Conservation (phyloP, 2,329 filamentous ascomycete genomes). For the Penicillium sp. region DNA sequence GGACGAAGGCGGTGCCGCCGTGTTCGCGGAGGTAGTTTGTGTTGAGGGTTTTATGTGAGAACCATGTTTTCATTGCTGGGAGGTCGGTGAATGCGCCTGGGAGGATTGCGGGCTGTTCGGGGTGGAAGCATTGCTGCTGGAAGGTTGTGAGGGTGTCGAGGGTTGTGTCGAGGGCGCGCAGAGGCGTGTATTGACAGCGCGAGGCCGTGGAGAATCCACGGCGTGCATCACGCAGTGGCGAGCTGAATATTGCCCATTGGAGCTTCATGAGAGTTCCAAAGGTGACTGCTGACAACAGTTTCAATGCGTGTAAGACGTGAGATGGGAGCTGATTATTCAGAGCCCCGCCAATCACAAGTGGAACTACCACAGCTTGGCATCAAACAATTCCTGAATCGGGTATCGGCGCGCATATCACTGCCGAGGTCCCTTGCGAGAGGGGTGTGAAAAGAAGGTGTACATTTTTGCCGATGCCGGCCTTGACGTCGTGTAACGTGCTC, state of each 20-base stretch:
- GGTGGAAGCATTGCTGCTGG: conserved; percentile 54
- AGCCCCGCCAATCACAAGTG: too few species aligned
- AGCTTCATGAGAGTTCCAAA: conserved; percentile 25
- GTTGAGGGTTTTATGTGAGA: conserved; percentile 48
- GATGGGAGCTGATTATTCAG: too few species aligned
- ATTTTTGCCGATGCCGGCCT: too few species aligned
- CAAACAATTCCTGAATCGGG: too few species aligned
- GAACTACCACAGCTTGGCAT: too few species aligned
- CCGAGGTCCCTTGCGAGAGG: too few species aligned
- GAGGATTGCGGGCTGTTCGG: conserved; percentile 56
- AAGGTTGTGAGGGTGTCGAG: conserved; percentile 49
- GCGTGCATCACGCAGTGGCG: background rate
- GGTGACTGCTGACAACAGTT: too few species aligned
- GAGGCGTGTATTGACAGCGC: conserved; percentile 22
- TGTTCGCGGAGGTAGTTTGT: conserved; percentile 46
- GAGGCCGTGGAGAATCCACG: conserved; percentile 10
- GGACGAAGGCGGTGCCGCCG: conserved; percentile 55
- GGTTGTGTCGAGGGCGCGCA: conserved; percentile 34
- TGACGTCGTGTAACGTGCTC: too few species aligned
- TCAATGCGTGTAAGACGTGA: too few species aligned
- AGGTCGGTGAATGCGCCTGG: conserved; percentile 49
- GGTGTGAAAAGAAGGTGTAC: too few species aligned
- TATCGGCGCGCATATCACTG: too few species aligned
- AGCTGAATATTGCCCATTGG: conserved; percentile 22
- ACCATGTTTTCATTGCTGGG: conserved; percentile 64